phyloP scores from a whole-genome alignment of 495 filamentous ascomycete species.

The Cercophora newfieldiana region DNA sequence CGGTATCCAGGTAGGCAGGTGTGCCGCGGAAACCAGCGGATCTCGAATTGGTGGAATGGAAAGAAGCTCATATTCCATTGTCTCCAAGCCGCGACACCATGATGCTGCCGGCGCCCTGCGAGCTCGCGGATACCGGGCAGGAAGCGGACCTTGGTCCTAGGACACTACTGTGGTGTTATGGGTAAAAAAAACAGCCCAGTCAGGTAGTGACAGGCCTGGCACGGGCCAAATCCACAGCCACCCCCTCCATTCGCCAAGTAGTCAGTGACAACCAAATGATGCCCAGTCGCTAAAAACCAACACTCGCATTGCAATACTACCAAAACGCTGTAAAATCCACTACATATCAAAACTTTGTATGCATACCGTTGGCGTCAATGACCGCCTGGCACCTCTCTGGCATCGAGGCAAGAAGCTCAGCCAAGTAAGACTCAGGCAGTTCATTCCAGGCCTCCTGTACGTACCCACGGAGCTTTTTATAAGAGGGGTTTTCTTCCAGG shows the following conservation, averaged over 20 bases:
- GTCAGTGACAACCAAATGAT: not conserved
- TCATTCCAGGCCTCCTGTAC: conserved; percentile 31
- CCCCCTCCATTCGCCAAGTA: not conserved
- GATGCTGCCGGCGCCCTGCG: too few relatives aligned
- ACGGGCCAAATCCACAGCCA: not conserved
- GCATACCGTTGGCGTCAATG: conserved; percentile 31
- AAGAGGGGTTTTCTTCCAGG: conserved; percentile 19
- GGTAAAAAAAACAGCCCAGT: not conserved
- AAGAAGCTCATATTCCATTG: not conserved
- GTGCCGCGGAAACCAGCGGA: not conserved
- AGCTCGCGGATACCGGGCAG: too few relatives aligned
- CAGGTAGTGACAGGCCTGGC: not conserved
- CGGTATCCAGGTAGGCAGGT: not conserved
- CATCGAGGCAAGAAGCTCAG: conserved; percentile 26
- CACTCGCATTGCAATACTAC: not conserved
- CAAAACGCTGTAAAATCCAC: not conserved
- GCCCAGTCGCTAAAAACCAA: not conserved
- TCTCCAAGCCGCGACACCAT: too few relatives aligned
- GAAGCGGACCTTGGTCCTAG: too few relatives aligned
- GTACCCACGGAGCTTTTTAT: conserved; percentile 18
- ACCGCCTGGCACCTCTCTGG: conserved; percentile 32
- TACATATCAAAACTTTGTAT: conserved; percentile 24
- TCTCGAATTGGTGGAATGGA: not conserved
- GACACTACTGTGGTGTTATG: conserved; percentile 2
- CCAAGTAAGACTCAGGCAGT: conserved; percentile 20